Conservation (phyloP, 2,329 filamentous ascomycete genomes). For the Penicillium corylophilum region DNA sequence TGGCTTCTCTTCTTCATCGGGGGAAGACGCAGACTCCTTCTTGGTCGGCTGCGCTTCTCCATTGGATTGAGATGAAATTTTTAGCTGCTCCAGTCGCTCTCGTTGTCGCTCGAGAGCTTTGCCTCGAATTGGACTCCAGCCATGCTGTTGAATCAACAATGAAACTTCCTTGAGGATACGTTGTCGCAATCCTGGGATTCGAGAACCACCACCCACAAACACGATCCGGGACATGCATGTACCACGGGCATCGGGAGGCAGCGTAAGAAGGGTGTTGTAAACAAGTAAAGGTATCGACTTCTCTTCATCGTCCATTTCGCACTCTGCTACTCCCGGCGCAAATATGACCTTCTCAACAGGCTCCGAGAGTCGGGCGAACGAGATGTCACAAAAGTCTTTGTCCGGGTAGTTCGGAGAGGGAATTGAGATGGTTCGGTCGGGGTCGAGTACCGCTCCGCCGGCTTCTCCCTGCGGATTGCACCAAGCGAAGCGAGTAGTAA, state of each 20-base stretch:
- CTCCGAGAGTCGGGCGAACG: slow-evolving; percentile 69
- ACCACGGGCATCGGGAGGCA: slow-evolving; percentile 79
- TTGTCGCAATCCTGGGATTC: slow-evolving; percentile 74
- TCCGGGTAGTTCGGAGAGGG: slow-evolving; percentile 46
- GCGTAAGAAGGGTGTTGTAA: slow-evolving; percentile 70
- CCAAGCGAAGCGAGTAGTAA: slow-evolving; percentile 74
- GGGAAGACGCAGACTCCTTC: not conserved
- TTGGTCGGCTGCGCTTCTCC: slow-evolving; percentile 3
- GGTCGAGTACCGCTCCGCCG: not conserved
- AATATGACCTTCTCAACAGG: slow-evolving; percentile 77
- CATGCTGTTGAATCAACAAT: slow-evolving; percentile 62
- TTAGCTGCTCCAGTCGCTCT: slow-evolving; percentile 46
- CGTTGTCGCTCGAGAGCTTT: slow-evolving; percentile 57
- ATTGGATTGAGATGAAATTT: slow-evolving; percentile 15
- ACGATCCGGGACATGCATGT: slow-evolving; percentile 86
- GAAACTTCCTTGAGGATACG: slow-evolving; percentile 75
- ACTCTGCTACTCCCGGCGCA: slow-evolving; percentile 50
- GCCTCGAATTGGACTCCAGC: slow-evolving; percentile 76
- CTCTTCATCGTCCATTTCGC: slow-evolving; percentile 81
- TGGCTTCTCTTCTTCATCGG: slow-evolving; percentile 5
- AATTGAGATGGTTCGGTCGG: slow-evolving; percentile 44
- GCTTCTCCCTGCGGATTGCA: slow-evolving; percentile 50
- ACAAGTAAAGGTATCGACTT: slow-evolving; percentile 73
- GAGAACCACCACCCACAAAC: slow-evolving; percentile 77
- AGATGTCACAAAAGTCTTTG: slow-evolving; percentile 54